phyloP scores from a whole-genome alignment of 805 yeast genomes.

The Debaryomyces maramus region DNA sequence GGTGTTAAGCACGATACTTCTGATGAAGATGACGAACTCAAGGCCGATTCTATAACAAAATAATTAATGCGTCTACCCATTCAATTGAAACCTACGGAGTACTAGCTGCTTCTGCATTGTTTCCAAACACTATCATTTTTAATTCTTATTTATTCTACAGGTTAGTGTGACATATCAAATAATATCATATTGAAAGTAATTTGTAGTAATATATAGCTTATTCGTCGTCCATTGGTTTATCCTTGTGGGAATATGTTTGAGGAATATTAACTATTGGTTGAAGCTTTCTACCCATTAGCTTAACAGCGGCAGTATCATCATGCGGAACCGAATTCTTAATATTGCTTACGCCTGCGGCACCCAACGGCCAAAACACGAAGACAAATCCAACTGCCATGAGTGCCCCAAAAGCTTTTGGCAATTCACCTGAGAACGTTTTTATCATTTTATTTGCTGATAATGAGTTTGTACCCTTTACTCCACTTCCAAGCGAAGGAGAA shows the following conservation, averaged over 20 bases:
- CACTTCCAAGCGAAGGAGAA: not conserved
- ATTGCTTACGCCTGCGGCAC: constrained; percentile 7
- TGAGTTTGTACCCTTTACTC: not conserved
- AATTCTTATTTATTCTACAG: too few species aligned
- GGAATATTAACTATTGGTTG: constrained; percentile 11
- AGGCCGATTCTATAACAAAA: not conserved
- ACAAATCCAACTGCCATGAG: constrained; percentile 6
- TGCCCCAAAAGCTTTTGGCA: constrained; percentile 9
- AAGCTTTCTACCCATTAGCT: constrained; percentile 7
- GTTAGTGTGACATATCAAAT: too few species aligned
- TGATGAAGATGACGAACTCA: constrained; percentile 14
- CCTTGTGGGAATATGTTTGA: constrained; percentile 12
- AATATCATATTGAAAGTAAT: too few species aligned
- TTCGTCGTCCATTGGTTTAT: constrained; percentile 7
- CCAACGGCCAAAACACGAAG: constrained; percentile 14
- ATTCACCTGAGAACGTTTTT: constrained; percentile 6
- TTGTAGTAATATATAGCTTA: too few species aligned
- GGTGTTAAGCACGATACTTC: constrained; percentile 29
- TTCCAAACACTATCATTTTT: too few species aligned
- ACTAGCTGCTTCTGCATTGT: too few species aligned
- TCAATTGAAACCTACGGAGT: not conserved
- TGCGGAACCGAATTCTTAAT: constrained; percentile 10
- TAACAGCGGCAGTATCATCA: constrained; percentile 12
- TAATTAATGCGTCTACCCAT: not conserved
- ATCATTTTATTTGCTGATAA: constrained; percentile 13